phyloP scores from a whole-genome alignment of 257 asterid genomes.

The Solanum commersonii region DNA sequence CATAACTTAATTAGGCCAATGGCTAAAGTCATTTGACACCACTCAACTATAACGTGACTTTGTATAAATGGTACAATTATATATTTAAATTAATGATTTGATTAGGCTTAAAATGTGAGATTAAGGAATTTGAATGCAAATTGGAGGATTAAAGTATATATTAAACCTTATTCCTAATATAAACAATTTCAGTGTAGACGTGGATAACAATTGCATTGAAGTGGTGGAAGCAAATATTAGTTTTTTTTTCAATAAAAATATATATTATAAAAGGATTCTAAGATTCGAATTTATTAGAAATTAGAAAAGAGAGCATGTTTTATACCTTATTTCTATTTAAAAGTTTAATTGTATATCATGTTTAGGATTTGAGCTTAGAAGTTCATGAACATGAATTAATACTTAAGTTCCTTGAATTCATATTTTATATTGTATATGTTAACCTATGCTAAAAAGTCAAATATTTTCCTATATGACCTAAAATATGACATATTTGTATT shows the following conservation, averaged over 20 bases:
- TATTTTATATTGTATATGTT: not conserved
- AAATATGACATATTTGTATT: not conserved
- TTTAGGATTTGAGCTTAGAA: not conserved
- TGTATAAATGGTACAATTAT: not conserved
- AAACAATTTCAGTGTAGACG: not conserved
- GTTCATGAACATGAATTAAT: not conserved
- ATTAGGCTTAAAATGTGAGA: not conserved
- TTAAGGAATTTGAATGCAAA: no score
- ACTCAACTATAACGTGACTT: not conserved
- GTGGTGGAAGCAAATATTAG: not conserved
- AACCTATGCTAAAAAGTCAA: not conserved
- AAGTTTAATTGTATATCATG: not conserved
- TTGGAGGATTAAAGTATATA: not conserved
- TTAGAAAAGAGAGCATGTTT: not conserved
- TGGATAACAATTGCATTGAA: not conserved
- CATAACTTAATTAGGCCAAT: not conserved
- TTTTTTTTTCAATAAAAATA: not conserved
- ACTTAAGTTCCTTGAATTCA: not conserved
- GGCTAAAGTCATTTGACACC: not conserved
- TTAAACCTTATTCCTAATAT: not conserved
- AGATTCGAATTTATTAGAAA: not conserved
- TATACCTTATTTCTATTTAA: not conserved
- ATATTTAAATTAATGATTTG: not conserved
- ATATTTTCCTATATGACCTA: not conserved
- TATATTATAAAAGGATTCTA: not conserved